phyloP scores from a whole-genome alignment of 2,329 filamentous ascomycete species.

The Claviceps maximensis region DNA sequence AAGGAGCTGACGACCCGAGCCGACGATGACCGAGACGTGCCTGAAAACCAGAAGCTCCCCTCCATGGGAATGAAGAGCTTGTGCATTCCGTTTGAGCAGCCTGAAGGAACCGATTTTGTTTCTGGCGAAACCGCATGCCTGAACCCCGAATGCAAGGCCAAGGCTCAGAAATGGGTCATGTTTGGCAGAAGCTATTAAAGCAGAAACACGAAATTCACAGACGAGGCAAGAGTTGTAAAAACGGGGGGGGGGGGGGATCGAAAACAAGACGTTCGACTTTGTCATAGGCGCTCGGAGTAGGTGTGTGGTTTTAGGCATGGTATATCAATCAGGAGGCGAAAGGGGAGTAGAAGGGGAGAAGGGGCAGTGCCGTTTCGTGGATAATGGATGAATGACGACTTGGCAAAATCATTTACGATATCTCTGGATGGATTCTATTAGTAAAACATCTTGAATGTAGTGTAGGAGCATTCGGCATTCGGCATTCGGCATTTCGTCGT shows the following conservation, averaged over 20 bases:
- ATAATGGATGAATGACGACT: neutral
- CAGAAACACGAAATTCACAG: neutral
- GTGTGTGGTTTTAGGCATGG: neutral
- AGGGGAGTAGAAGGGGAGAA: neutral
- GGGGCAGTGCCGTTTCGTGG: neutral
- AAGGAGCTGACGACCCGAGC: conserved; percentile 81
- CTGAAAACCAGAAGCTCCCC: conserved; percentile 40
- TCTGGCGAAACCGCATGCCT: conserved; percentile 80
- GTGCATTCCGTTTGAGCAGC: conserved; percentile 73
- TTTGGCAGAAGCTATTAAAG: conserved; percentile 64
- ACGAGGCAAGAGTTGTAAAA: neutral
- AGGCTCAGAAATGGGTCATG: conserved; percentile 81
- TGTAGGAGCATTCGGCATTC: too few species aligned
- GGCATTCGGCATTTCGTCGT: too few species aligned
- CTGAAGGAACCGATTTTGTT: conserved; percentile 50
- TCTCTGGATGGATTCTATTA: too few species aligned
- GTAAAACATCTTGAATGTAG: too few species aligned
- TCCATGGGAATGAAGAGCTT: conserved; percentile 56
- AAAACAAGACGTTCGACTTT: neutral
- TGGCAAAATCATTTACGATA: too few species aligned
- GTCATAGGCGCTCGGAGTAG: conserved; percentile 4
- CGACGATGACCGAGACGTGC: conserved; percentile 41
- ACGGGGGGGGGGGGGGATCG: neutral
- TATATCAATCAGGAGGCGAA: neutral
- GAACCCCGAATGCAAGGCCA: conserved; percentile 68